A percentile compares a stretch with the other conserved stretches of the same genome.
Conservation (phyloP, 2,329 filamentous ascomycete genomes). For the Aspergillus viridinutans region DNA sequence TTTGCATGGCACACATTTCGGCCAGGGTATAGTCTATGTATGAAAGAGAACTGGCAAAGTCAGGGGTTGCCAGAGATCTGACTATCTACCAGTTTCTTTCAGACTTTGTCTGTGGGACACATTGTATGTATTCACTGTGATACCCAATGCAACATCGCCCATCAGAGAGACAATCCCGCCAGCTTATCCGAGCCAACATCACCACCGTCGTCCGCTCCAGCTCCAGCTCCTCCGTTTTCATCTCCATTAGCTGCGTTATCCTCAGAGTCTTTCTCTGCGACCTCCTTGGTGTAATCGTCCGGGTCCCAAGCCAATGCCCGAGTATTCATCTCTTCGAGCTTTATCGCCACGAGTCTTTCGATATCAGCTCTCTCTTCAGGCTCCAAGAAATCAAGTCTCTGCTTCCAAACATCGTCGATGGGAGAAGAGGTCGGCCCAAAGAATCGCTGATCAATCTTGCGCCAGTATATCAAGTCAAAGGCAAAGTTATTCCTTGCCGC, state of each 20-base stretch:
- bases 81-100: too few species aligned
- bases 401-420: background rate
- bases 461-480: conserved; percentile 9
- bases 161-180: background rate
- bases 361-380: conserved; percentile 1
- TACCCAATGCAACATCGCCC: background rate
- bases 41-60: too few species aligned
- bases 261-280: background rate
- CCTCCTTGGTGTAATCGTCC: background rate
- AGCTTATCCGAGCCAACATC: background rate
- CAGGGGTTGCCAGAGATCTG: too few species aligned
- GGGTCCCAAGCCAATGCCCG: background rate
- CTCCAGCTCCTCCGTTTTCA: background rate
- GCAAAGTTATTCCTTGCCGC: conserved; percentile 11
- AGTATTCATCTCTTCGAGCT: background rate
- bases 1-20: too few species aligned
- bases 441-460: conserved; percentile 8
- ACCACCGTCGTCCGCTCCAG: background rate
- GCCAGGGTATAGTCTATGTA: too few species aligned
- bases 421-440: background rate
- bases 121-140: too few species aligned
- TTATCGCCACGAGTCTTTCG: background rate
- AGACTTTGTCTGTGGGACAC: too few species aligned
- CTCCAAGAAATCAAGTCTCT: background rate
- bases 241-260: background rate